Percentiles rank a stretch among this genome's conserved stretches.
Conservation (phyloP, 2,329 filamentous ascomycete genomes). For the Eutypa lata region DNA sequence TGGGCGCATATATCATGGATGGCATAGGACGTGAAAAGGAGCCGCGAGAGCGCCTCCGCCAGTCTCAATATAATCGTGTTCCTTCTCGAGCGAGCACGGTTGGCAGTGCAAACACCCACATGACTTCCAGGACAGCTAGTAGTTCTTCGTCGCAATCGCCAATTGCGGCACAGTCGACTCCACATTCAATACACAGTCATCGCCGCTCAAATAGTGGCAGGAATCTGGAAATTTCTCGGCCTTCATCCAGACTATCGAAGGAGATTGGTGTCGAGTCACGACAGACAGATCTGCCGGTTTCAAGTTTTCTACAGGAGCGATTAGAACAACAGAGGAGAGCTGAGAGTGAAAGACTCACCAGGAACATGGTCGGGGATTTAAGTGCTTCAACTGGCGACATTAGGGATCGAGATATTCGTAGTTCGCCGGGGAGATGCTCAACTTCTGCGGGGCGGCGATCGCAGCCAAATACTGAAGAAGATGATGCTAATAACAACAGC, state of each 20-base stretch:
- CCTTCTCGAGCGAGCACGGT: constrained; percentile 41
- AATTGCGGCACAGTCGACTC: constrained; percentile 32
- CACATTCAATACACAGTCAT: constrained; percentile 36
- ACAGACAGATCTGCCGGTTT: constrained; percentile 37
- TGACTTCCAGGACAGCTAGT: constrained; percentile 38
- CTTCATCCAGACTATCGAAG: constrained; percentile 38
- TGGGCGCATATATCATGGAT: constrained; percentile 20
- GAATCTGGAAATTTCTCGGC: constrained; percentile 31
- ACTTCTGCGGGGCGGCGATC: constrained; percentile 36
- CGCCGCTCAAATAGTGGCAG: constrained; percentile 37
- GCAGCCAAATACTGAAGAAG: constrained; percentile 39
- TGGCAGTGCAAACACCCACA: constrained; percentile 38
- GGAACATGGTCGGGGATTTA: constrained; percentile 34
- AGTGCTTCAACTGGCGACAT: constrained; percentile 36
- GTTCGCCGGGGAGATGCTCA: constrained; percentile 35
- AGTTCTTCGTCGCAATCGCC: constrained; percentile 40
- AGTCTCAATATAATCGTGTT: constrained; percentile 34
- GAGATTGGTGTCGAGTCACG: constrained; percentile 40
- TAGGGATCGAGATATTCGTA: constrained; percentile 28
- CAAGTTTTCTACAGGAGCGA: constrained; percentile 53
- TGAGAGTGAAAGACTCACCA: constrained; percentile 43
- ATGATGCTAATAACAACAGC: constrained; percentile 45
- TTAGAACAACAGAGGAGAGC: constrained; percentile 49
- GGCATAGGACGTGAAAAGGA: constrained; percentile 15
- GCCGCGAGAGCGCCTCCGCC: constrained; percentile 19